Evolutionary conservation across 306 rosid species (phyloP).

Genomic region (Cucurbita pepo): DNA sequence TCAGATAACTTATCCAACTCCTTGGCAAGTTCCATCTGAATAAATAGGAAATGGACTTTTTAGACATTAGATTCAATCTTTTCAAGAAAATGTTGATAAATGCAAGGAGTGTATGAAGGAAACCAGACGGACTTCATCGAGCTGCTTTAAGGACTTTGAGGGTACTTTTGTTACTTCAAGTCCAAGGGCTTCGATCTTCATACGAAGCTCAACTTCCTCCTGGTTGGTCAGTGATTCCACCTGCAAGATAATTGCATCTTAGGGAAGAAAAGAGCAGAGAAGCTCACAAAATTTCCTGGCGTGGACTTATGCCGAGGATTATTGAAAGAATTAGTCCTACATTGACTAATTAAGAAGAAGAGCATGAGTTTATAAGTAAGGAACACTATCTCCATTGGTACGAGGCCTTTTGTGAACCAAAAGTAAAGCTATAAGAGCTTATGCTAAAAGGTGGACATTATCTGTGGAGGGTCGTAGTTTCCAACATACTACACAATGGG

Average conservation of each 20-base stretch:
- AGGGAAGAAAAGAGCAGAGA: conserved; percentile 2
- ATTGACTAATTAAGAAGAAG: no score
- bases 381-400: no score
- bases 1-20: conserved; percentile 78
- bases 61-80: not conserved
- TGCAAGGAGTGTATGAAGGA: not conserved
- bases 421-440: no score
- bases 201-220: conserved; percentile 85
- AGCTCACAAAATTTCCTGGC: not conserved
- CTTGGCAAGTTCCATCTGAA: conserved; percentile 66
- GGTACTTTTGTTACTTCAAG: conserved; percentile 88
- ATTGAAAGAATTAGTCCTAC: no score
- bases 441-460: no score
- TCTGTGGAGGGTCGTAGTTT: no score
- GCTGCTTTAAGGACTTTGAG: conserved; percentile 36
- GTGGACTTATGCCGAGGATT: not conserved
- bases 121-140: conserved; percentile 45
- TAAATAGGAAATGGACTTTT: not conserved
- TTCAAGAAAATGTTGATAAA: not conserved
- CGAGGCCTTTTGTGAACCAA: no score
- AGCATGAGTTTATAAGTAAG: no score
- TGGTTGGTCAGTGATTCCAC: conserved; percentile 75
- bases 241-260: conserved; percentile 19
- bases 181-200: conserved; percentile 87
- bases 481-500: not conserved